Evolutionary conservation across 1,139 yeast genomes (phyloP).

Genomic region (Pneumocystis murina): DNA sequence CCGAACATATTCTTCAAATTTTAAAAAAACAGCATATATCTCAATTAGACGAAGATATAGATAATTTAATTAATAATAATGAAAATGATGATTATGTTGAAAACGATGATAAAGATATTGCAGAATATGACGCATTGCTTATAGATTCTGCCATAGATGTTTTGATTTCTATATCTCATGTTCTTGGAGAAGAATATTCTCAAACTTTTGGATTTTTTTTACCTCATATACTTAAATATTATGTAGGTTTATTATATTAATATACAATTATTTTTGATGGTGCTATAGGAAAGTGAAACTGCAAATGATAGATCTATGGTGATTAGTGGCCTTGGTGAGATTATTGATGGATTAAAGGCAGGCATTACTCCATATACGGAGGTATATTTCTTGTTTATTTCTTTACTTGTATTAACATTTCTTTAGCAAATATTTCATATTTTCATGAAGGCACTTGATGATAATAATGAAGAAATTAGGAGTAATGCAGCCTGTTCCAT

Average conservation of each 20-base stretch:
- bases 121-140: conserved; percentile 77
- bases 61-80: conserved; percentile 30
- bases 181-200: conserved; percentile 60
- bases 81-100: conserved; percentile 39
- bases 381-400: background rate
- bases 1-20: conserved; percentile 38
- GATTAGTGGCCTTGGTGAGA: conserved; percentile 83
- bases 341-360: conserved; percentile 57
- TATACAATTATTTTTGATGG: background rate
- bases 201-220: conserved; percentile 52
- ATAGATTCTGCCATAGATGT: conserved; percentile 80
- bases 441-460: conserved; percentile 55
- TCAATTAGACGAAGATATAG: conserved; percentile 49
- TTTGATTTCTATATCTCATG: conserved; percentile 56
- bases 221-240: conserved; percentile 45
- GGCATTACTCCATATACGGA: conserved; percentile 49
- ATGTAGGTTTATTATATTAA: conserved; percentile 21
- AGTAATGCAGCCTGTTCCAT: conserved; percentile 95
- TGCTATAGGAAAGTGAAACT: conserved; percentile 34
- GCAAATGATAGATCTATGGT: conserved; percentile 68
- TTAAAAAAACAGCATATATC: conserved; percentile 71
- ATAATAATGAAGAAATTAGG: conserved; percentile 75
- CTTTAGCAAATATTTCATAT: conserved; percentile 45
- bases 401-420: background rate
- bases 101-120: conserved; percentile 26